Evolutionary conservation across 179 eudicot species (phyloP).

Genomic region (Carnegiea gigantea): DNA sequence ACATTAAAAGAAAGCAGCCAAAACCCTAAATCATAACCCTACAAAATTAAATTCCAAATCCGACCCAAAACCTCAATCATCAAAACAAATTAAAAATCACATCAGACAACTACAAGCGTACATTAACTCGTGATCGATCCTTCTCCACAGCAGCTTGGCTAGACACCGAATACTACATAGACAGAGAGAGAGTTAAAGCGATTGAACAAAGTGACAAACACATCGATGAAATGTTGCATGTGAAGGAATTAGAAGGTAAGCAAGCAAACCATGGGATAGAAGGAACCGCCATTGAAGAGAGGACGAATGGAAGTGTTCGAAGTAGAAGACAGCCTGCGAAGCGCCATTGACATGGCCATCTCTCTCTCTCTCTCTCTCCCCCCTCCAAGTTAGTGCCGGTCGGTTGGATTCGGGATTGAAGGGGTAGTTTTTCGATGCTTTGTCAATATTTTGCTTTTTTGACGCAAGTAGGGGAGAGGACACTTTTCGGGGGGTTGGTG

Average conservation of each 20-base stretch:
- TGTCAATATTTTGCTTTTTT: not conserved
- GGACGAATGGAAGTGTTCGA: slow-evolving; percentile 41
- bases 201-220: not conserved
- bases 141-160: slow-evolving; percentile 62
- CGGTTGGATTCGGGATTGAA: not conserved
- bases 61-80: not conserved
- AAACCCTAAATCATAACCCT: slow-evolving; percentile 26
- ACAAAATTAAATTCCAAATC: not conserved
- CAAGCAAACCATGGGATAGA: slow-evolving; percentile 50
- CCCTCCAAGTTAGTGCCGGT: slow-evolving; percentile 13
- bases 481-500: slow-evolving; percentile 20
- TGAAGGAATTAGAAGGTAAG: not conserved
- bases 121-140: slow-evolving; percentile 40
- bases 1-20: slow-evolving; percentile 24
- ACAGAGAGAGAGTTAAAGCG: not conserved
- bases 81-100: not conserved
- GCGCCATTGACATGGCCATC: slow-evolving; percentile 76
- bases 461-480: not conserved
- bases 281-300: slow-evolving; percentile 49
- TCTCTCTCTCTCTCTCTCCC: not conserved
- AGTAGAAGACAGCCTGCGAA: slow-evolving; percentile 68
- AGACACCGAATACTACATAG: slow-evolving; percentile 54
- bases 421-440: not conserved
- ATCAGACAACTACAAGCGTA: not conserved
- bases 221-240: not conserved